A percentile compares a stretch with the other conserved stretches of the same genome.
Evolutionary conservation across 345 rosid genomes (phyloP).

Genomic region (Psidium friedrichsthalianum): DNA sequence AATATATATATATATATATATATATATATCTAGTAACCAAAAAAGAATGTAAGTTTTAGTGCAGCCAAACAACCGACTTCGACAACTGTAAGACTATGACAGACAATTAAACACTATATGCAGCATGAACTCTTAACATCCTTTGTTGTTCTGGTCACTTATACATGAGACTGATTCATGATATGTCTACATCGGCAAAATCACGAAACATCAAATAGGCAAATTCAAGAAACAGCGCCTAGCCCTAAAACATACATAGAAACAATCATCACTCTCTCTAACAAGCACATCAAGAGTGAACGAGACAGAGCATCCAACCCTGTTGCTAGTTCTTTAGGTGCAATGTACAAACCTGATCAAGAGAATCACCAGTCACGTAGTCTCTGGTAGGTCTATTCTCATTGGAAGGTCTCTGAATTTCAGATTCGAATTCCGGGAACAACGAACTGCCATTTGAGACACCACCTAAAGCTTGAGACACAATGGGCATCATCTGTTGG

Average conservation of each 20-base stretch:
- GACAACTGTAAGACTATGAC: neutral
- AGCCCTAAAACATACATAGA: neutral
- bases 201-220: neutral
- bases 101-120: neutral
- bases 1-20: too few species aligned
- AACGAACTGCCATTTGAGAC: conserved; percentile 20
- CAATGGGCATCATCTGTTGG: conserved; percentile 93
- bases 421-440: conserved; percentile 14
- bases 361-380: conserved; percentile 15
- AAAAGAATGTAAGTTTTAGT: neutral
- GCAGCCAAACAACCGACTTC: neutral
- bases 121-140: neutral
- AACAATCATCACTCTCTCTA: neutral
- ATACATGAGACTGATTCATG: neutral
- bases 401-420: conserved; percentile 10
- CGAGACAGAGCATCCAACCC: neutral
- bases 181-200: neutral
- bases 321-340: neutral
- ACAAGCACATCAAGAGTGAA: neutral
- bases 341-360: conserved; percentile 32
- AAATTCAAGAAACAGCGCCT: neutral
- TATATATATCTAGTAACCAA: neutral
- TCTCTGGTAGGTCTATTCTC: conserved; percentile 10
- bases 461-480: conserved; percentile 63
- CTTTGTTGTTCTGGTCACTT: neutral